These are phyloP conservation scores for Coriolopsis trogii DNA, from an alignment of 1,284 basidiomycete species.

Conservation along the genomic window DNA sequence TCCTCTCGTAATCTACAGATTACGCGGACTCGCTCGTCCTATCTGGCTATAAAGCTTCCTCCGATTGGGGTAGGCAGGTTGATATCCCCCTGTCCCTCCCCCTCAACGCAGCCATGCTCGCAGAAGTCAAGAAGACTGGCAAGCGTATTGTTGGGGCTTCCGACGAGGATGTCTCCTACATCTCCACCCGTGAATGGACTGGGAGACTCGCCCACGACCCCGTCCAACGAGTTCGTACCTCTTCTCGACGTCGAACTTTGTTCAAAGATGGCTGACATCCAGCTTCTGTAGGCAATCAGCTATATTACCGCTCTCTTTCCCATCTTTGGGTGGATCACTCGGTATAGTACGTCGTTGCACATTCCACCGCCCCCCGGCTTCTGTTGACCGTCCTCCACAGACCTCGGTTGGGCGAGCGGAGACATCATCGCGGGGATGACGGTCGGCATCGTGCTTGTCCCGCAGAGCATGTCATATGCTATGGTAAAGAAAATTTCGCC, in stretches of 20 bases:
- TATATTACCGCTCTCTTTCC: constrained; percentile 80
- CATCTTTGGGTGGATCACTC: constrained; percentile 77
- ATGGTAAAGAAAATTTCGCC: constrained; percentile 40
- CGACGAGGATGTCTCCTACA: constrained; percentile 55
- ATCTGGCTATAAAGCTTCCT: constrained; percentile 7
- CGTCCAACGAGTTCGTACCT: constrained; percentile 28
- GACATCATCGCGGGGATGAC: constrained; percentile 89
- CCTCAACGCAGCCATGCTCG: constrained; percentile 38
- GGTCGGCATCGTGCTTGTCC: constrained; percentile 88
- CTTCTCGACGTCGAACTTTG: background rate
- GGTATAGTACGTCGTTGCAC: constrained; percentile 65
- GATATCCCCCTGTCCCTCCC: constrained; percentile 7
- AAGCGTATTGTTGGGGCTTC: constrained; percentile 63
- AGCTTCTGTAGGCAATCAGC: constrained; percentile 45
- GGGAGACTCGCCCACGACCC: constrained; percentile 43
- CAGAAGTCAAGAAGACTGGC: constrained; percentile 46
- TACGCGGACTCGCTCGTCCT: constrained; percentile 2
- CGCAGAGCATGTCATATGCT: constrained; percentile 85
- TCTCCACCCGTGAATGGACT: constrained; percentile 57
- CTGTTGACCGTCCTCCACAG: constrained; percentile 35
- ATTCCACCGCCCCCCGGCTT: background rate
- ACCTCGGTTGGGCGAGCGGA: constrained; percentile 71
- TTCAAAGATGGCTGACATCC: background rate
- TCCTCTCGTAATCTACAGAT: constrained; percentile 21
- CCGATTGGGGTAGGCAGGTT: constrained; percentile 1